Evolutionary conservation across 768 basidiomycete genomes (phyloP).

Genomic region (Tephrocybe rancida): DNA sequence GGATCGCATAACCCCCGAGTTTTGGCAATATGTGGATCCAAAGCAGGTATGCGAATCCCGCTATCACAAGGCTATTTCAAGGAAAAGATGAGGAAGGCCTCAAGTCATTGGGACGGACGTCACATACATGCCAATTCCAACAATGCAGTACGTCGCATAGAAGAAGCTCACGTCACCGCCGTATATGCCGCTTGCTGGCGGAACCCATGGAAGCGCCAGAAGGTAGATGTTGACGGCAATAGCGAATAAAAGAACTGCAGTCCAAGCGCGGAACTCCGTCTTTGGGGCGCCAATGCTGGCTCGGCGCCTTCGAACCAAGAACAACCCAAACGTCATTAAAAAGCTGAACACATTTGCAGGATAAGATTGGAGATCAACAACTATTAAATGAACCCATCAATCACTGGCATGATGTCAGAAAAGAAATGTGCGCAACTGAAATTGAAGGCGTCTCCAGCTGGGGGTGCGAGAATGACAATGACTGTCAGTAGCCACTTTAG

Average conservation of each 20-base stretch:
- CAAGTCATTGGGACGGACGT: neutral
- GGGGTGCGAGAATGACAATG: conserved; percentile 50
- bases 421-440: conserved; percentile 31
- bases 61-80: conserved; percentile 28
- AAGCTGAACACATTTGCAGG: conserved; percentile 39
- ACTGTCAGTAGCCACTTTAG: conserved; percentile 48
- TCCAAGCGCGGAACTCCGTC: conserved; percentile 40
- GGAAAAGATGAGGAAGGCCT: neutral
- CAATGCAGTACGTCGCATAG: conserved; percentile 43
- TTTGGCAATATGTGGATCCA: conserved; percentile 45
- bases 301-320: conserved; percentile 35
- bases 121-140: conserved; percentile 36
- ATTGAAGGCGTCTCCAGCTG: conserved; percentile 45
- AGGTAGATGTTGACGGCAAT: conserved; percentile 40
- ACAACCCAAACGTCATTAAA: conserved; percentile 34
- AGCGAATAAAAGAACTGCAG: conserved; percentile 33
- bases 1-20: conserved; percentile 42
- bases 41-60: conserved; percentile 30
- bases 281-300: conserved; percentile 30
- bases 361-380: conserved; percentile 42
- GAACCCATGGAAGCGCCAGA: conserved; percentile 43
- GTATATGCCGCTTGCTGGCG: conserved; percentile 37
- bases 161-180: conserved; percentile 44
- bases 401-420: neutral
- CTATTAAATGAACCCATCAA: conserved; percentile 11